Evolutionary conservation across 2,329 filamentous ascomycete species (phyloP), one percentile per base, ranked within the genome.

Genomic region (Nemania bipapillata): DNA sequence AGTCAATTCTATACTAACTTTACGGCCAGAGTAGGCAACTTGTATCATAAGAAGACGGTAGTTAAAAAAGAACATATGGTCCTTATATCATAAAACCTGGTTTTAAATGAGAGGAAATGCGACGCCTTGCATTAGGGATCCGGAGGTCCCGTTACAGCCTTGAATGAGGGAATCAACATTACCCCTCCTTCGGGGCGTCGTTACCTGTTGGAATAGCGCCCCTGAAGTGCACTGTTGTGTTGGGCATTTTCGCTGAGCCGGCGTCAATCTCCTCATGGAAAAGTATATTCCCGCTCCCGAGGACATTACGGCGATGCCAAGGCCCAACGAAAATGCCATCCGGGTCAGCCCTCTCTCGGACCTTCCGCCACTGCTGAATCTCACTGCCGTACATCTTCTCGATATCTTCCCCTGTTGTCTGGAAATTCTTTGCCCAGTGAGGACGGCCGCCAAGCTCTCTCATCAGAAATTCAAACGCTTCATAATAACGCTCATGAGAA

Each of bases 381-480:
- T 90, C 83, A n/a, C 84, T 79, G 47, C 90, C 90, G 77, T 96
- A 96, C 79, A 92, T 88, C 1, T 80, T 78, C 66, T 87, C 85
- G 50, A 97, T 85, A 32, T 92, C 88, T 0, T 82, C 75, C 11
- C 86, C 85, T 3, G 86, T 84, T 8, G 86, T 85, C 54, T 85
- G 83, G 79, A 96, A 97, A 79, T 97, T 97, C 86, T 97, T 97
- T 7, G 94, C 94, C 92, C 94, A 97, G 80, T 97, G 94, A 20
- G 94, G 94, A 53, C 87, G 87, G 8, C 91, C 94, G 60, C 91
- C 92, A 74, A 96, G 83, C 52, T 96, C 92, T 67, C 89, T 90
- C 94, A 97, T 97, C 53, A 97, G 84, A 85, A 91, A 95, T 80
- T 97, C 94, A 72, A 97, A 97, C 0, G 91, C 94, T 80, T 94